Conservation (phyloP, 2,329 filamentous ascomycete species). For the Fusarium sp. region DNA sequence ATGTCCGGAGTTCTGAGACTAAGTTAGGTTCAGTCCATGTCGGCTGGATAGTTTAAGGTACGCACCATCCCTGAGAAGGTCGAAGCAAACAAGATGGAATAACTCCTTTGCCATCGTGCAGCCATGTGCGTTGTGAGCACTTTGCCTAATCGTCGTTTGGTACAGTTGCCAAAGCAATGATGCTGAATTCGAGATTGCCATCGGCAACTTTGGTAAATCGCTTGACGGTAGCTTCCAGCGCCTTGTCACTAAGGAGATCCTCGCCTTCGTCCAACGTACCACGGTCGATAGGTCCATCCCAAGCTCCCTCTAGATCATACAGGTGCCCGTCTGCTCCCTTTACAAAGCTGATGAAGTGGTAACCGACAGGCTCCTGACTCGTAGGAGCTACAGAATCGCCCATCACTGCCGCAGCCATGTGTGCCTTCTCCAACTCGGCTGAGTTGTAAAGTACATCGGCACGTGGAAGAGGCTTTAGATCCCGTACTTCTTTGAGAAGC, state of each 20-base stretch:
- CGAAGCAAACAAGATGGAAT: not conserved
- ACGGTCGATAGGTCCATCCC: conserved; percentile 81
- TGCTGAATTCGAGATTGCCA: conserved; percentile 58
- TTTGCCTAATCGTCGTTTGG: conserved; percentile 27
- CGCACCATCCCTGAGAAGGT: not conserved
- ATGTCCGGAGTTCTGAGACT: no score
- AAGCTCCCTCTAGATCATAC: conserved; percentile 85
- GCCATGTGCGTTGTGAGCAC: not conserved
- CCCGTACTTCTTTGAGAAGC: conserved; percentile 74
- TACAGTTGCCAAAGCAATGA: conserved; percentile 55
- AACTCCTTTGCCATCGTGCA: not conserved
- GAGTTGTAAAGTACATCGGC: conserved; percentile 81
- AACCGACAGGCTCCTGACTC: conserved; percentile 73
- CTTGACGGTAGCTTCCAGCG: conserved; percentile 73
- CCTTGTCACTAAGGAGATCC: conserved; percentile 76
- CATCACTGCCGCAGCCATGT: conserved; percentile 76
- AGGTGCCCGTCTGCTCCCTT: conserved; percentile 75
- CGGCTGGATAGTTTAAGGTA: not conserved
- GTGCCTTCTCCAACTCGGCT: conserved; percentile 78
- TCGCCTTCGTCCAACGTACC: conserved; percentile 69
- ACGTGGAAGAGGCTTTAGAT: conserved; percentile 70
- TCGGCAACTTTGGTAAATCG: conserved; percentile 58
- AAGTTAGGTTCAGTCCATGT: not conserved
- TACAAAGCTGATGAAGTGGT: conserved; percentile 88
- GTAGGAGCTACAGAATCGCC: conserved; percentile 78